Percentiles rank a stretch among this genome's conserved stretches.
phyloP scores from a whole-genome alignment of 192 early-diverging fungal genomes.

The Coemansia sp. region DNA sequence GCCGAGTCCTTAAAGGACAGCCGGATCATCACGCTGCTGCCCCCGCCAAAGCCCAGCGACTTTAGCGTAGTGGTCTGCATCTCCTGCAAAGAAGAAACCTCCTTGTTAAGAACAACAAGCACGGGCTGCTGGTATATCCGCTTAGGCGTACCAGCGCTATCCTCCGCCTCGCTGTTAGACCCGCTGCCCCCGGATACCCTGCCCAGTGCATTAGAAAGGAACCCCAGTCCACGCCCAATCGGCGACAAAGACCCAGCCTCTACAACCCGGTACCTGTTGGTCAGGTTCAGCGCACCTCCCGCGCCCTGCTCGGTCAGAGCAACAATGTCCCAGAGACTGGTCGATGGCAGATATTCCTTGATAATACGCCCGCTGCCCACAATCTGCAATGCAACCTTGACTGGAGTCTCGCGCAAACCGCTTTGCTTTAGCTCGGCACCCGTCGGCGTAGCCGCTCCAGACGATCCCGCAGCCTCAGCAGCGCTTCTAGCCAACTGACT shows the following conservation, averaged over 20 bases:
- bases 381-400: slow-evolving; percentile 73
- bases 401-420: too few species aligned
- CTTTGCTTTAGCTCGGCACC: too few species aligned
- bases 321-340: slow-evolving; percentile 66
- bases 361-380: slow-evolving; percentile 66
- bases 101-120: slow-evolving; percentile 30
- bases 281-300: slow-evolving; percentile 25
- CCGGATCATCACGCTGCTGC: slow-evolving; percentile 64
- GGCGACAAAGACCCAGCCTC: slow-evolving; percentile 6
- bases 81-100: slow-evolving; percentile 58
- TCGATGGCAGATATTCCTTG: slow-evolving; percentile 56
- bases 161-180: slow-evolving; percentile 1
- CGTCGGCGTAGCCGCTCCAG: too few species aligned
- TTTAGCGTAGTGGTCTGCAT: slow-evolving; percentile 69
- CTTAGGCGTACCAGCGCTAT: not conserved
- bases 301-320: slow-evolving; percentile 16
- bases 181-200: not conserved
- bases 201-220: not conserved
- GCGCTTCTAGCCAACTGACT: too few species aligned
- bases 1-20: slow-evolving; percentile 63
- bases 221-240: not conserved
- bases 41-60: slow-evolving; percentile 64
- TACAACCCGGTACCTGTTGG: slow-evolving; percentile 11
- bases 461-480: too few species aligned
- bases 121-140: slow-evolving; percentile 33